Evolutionary conservation across 2,329 filamentous ascomycete genomes (phyloP).

Genomic region (Aspergillus niger): DNA sequence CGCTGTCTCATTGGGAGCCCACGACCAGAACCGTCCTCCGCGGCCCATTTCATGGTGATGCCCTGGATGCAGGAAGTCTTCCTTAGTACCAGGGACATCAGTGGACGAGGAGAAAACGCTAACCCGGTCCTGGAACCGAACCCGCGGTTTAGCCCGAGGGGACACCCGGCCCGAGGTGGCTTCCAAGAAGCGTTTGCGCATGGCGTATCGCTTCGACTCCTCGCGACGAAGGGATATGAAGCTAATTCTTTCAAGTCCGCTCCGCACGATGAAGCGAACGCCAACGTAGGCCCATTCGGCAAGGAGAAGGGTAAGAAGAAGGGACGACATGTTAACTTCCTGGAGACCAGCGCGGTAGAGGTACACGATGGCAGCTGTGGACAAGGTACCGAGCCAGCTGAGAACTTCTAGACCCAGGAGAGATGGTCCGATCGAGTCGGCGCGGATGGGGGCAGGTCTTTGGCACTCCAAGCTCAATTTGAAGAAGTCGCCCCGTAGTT

Average conservation of each 20-base stretch:
- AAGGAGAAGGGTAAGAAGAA: constrained; percentile 76
- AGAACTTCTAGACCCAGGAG: constrained; percentile 81
- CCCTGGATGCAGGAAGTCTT: constrained; percentile 27
- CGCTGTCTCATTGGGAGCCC: constrained; percentile 54
- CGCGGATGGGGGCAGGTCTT: constrained; percentile 83
- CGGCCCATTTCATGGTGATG: constrained; percentile 37
- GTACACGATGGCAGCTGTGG: constrained; percentile 83
- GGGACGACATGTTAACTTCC: constrained; percentile 71
- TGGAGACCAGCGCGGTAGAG: constrained; percentile 72
- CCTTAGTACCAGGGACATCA: constrained; percentile 30
- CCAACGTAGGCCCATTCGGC: constrained; percentile 83
- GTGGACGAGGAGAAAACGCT: constrained; percentile 32
- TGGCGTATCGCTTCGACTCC: constrained; percentile 72
- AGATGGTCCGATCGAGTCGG: constrained; percentile 94
- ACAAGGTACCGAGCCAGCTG: constrained; percentile 90
- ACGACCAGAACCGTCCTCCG: constrained; percentile 56
- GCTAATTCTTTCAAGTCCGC: constrained; percentile 74
- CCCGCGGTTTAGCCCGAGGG: constrained; percentile 25
- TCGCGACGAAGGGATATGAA: constrained; percentile 82
- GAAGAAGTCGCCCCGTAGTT: constrained; percentile 87
- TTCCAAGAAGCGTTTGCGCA: constrained; percentile 72
- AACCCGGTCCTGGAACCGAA: constrained; percentile 38
- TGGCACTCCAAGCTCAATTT: constrained; percentile 91
- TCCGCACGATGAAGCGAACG: constrained; percentile 68
- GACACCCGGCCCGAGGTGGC: constrained; percentile 11